A percentile compares a stretch with the other conserved stretches of the same genome.
These are phyloP conservation scores for Hypoxylon sp. DNA, from an alignment of 2,329 filamentous ascomycete genomes.

Conservation along the genomic window DNA sequence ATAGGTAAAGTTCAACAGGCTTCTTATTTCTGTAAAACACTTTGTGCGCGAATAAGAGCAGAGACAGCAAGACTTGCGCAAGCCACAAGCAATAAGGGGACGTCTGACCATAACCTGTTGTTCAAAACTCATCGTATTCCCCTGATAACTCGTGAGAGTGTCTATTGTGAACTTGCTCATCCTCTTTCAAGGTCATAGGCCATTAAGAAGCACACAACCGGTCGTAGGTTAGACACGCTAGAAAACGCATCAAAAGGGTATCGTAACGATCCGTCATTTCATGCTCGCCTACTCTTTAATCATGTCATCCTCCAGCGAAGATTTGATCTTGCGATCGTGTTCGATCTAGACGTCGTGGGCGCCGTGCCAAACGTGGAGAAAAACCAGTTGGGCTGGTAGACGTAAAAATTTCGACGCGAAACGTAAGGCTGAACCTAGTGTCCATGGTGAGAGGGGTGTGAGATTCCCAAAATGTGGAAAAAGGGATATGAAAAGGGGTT, in stretches of 20 bases:
- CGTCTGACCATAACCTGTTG: background rate
- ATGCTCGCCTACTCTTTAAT: background rate
- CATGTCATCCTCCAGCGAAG: background rate
- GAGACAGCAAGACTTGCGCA: background rate
- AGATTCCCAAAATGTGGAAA: background rate
- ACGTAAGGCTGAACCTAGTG: background rate
- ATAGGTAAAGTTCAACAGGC: background rate
- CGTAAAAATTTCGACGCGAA: background rate
- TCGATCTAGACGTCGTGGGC: background rate
- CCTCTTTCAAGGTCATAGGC: background rate
- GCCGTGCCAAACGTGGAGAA: background rate
- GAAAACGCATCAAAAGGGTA: background rate
- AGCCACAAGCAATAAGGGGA: background rate
- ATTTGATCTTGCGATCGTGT: background rate
- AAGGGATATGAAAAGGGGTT: no score
- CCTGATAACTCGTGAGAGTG: background rate
- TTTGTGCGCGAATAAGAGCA: background rate
- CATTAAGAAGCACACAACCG: background rate
- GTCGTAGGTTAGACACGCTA: background rate
- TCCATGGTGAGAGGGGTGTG: background rate
- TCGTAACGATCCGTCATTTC: background rate
- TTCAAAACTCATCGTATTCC: background rate
- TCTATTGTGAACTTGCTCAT: background rate
- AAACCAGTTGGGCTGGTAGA: background rate
- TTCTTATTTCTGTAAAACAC: no score